Conservation (phyloP, 2,329 filamentous ascomycete genomes). For the Acrodontium crateriforme region DNA sequence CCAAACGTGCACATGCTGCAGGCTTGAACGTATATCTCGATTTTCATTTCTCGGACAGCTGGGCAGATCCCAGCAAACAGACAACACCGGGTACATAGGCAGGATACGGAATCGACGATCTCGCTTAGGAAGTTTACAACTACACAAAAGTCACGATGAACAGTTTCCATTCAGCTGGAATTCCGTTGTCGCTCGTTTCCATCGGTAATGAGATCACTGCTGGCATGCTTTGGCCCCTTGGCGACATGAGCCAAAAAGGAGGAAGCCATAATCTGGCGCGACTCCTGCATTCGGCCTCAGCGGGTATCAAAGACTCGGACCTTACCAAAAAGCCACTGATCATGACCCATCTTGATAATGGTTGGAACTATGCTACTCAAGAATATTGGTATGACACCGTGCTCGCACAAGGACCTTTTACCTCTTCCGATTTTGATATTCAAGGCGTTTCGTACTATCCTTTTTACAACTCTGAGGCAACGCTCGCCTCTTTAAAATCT, state of each 20-base stretch:
- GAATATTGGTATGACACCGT: constrained; percentile 18
- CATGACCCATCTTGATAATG: constrained; percentile 21
- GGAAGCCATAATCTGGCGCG: constrained; percentile 21
- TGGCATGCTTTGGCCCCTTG: constrained; percentile 23
- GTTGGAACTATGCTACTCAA: constrained; percentile 18
- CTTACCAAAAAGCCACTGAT: constrained; percentile 15
- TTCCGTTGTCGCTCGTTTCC: constrained; percentile 26
- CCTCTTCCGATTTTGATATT: constrained; percentile 14
- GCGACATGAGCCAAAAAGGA: constrained; percentile 14
- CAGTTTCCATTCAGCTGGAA: constrained; percentile 25
- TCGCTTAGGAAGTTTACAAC: constrained; percentile 17
- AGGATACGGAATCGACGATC: constrained; percentile 17
- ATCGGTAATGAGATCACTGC: constrained; percentile 26
- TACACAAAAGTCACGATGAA: constrained; percentile 25
- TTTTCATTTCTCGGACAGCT: constrained; percentile 21
- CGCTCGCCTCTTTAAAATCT: constrained; percentile 11
- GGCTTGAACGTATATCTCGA: constrained; percentile 23
- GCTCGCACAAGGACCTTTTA: constrained; percentile 13
- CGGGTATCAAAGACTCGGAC: constrained; percentile 16
- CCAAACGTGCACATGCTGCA: constrained; percentile 18
- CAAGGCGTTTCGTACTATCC: constrained; percentile 20
- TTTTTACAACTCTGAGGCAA: constrained; percentile 17
- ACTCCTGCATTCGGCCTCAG: constrained; percentile 17
- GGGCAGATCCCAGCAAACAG: constrained; percentile 24
- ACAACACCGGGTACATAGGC: constrained; percentile 19